Evolutionary conservation across 768 basidiomycete genomes (phyloP).

Genomic region (Auriscalpium vulgare): DNA sequence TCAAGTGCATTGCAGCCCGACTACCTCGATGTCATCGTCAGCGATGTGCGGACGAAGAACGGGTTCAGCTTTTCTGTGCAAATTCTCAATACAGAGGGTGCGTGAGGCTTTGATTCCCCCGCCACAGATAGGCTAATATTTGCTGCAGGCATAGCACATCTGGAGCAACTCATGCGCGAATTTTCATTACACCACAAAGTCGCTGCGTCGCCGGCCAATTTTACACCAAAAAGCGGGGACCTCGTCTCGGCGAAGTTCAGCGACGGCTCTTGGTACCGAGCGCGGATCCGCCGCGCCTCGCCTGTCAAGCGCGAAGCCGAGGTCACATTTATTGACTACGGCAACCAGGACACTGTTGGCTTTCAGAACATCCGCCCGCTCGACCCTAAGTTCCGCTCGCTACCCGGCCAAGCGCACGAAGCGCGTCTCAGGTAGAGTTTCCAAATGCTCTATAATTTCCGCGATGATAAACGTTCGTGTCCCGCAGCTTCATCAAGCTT

Average conservation of each 20-base stretch:
- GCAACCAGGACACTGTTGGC: slow-evolving; percentile 84
- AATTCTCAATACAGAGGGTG: slow-evolving; percentile 85
- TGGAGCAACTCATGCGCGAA: slow-evolving; percentile 92
- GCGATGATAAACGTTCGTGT: not conserved
- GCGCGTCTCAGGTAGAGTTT: slow-evolving; percentile 71
- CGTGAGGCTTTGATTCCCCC: slow-evolving; percentile 8
- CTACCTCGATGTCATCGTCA: slow-evolving; percentile 89
- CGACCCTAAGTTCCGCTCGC: slow-evolving; percentile 80
- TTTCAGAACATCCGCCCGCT: slow-evolving; percentile 85
- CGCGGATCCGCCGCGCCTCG: slow-evolving; percentile 80
- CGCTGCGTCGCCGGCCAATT: slow-evolving; percentile 53
- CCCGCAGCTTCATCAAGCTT: slow-evolving; percentile 75
- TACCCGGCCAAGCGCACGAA: slow-evolving; percentile 92
- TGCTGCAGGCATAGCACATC: slow-evolving; percentile 69
- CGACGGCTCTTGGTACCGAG: slow-evolving; percentile 93
- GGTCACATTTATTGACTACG: slow-evolving; percentile 91
- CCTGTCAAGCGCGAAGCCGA: slow-evolving; percentile 90
- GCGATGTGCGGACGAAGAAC: slow-evolving; percentile 68
- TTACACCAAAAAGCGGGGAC: slow-evolving; percentile 78
- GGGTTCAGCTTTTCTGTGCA: slow-evolving; percentile 90
- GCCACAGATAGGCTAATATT: not conserved
- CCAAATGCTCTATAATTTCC: not conserved
- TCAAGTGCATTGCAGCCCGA: slow-evolving; percentile 62
- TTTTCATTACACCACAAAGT: slow-evolving; percentile 82
- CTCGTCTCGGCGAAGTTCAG: slow-evolving; percentile 93